Base-by-base conservation (phyloP, 768 basidiomycete species). In the Suillus discolor region DNA sequence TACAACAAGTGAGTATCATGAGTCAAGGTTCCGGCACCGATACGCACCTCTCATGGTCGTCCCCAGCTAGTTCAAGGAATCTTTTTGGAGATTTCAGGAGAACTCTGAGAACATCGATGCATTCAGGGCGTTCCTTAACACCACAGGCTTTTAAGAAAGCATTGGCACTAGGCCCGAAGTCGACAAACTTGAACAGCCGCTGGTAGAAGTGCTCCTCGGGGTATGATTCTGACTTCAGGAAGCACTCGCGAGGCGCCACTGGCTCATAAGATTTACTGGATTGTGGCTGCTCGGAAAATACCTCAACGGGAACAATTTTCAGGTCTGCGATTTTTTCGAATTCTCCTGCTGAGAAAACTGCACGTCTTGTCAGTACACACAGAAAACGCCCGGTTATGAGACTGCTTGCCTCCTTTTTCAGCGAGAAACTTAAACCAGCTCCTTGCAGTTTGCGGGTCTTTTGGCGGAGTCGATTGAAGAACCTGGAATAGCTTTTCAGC, bases 131-230 rank as follows among this genome's bases (percentile, higher is more conserved):
- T 39, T 85, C 85, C 69, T 87, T 89, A n/a, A 94, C 91, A 6
- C 95, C 95, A 69, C 93, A 92, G 3, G 90, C 89, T 61, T 83
- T 84, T 44, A 98, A 80, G 78, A 98, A 97, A 5, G 82, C 80
- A 70, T 94, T 94, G 39, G 90, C 95, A 13, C 82, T 78, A 1
- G 81, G 71, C 1, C 92, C 94, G 73, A 96, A 96, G 73, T 95
- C 89, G 59, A 97, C 86, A 70, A 93, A 96, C 18, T 84, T 83
- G 74, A 97, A 96, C 4, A 96, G 79, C 64, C 88, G 87, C 2
- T 88, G 87, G 72, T 91, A 85, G n/a, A 60, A 60, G 4, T 18
- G 59, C 5, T 13, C 36, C 7, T 83, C 81, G 16, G 41, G 12
- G 28, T 60, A 28, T 31, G 42, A 60, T 7, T 82, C 79, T 9